Evolutionary conservation across 495 filamentous ascomycete species (phyloP), one percentile per base, ranked within the genome.

Genomic region (Bryoglossum gracile): DNA sequence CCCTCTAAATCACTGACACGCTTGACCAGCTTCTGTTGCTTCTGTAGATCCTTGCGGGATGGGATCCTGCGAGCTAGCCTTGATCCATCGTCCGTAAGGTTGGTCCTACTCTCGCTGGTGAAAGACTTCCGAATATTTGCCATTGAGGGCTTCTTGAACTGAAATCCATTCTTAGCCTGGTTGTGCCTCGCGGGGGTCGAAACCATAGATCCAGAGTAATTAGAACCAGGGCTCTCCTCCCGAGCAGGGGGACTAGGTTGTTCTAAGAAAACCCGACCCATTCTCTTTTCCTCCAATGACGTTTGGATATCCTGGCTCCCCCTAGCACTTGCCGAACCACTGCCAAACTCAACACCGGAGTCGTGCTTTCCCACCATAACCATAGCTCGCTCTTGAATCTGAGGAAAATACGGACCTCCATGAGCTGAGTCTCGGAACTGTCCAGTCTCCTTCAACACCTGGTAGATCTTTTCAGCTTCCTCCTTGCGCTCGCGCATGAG

Each of bases 1-100:
- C 67, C 61, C 54, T 86, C 81, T 1, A 85, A 68, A 56, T 84
- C 73, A 58, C 79, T 84, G 40, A 85, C 80, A 32, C 73, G 70
- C 66, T 82, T 81, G 43, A 73, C 64, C 22, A 86, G 65, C 57
- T 78, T 84, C 28, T 73, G 69, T 51, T 83, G 78, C 51, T 75
- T 76, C 19, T 71, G 67, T 4, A 84, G 60, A 45, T 86, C 80
- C 59, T 75, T 80, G 50, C 73, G 76, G 0, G 77, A 82, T 16
- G 73, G 67, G 36, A 76, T 70, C 34, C 68, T 72, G 10, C 68
- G 70, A 10, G 16, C n/a, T 16, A 54, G 45, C n/a, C n/a, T n/a
- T n/a, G n/a, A n/a, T n/a, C n/a, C n/a, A n/a, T n/a, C n/a, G n/a
- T n/a, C n/a, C n/a, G n/a, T n/a, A n/a, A n/a, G n/a, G n/a, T n/a